Evolutionary conservation across 345 rosid genomes (phyloP).

Genomic region (Gossypium bickii): DNA sequence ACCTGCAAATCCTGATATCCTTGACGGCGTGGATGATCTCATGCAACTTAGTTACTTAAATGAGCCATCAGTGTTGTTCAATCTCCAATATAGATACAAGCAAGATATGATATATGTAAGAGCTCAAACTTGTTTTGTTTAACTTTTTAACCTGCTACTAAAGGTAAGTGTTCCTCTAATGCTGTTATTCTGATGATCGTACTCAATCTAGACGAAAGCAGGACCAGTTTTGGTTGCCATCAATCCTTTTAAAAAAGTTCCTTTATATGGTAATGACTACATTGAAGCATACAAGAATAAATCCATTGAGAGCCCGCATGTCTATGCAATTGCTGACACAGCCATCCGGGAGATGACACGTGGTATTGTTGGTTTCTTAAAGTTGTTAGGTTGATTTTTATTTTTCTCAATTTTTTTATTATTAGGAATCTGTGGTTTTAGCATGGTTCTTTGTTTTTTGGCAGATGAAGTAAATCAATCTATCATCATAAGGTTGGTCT

Average conservation of each 20-base stretch:
- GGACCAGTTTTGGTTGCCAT: conserved; percentile 95
- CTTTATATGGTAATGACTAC: conserved; percentile 71
- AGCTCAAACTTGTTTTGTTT: conserved; percentile 20
- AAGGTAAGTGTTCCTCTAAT: conserved; percentile 12
- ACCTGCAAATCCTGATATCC: conserved; percentile 95
- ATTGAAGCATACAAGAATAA: conserved; percentile 81
- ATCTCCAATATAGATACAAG: conserved; percentile 84
- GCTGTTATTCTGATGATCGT: conserved; percentile 16
- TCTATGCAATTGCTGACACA: conserved; percentile 77
- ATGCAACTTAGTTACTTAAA: conserved; percentile 98
- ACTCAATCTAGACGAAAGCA: conserved; percentile 76
- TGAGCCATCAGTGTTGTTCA: conserved; percentile 93
- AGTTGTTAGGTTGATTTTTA: conserved; percentile 8
- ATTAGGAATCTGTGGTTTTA: conserved; percentile 19
- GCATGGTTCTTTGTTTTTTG: conserved; percentile 19
- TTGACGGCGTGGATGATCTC: conserved; percentile 96
- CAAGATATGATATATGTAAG: conserved; percentile 92
- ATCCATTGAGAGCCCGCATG: conserved; percentile 31
- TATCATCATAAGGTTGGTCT: conserved; percentile 91
- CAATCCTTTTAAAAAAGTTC: conserved; percentile 94
- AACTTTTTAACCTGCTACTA: conserved; percentile 16
- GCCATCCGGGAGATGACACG: conserved; percentile 98
- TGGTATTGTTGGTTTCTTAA: conserved; percentile 44
- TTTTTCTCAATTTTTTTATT: background rate
- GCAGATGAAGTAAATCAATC: conserved; percentile 99